phyloP scores from a whole-genome alignment of 2,329 filamentous ascomycete genomes.

The Triangularia verruculosa region DNA sequence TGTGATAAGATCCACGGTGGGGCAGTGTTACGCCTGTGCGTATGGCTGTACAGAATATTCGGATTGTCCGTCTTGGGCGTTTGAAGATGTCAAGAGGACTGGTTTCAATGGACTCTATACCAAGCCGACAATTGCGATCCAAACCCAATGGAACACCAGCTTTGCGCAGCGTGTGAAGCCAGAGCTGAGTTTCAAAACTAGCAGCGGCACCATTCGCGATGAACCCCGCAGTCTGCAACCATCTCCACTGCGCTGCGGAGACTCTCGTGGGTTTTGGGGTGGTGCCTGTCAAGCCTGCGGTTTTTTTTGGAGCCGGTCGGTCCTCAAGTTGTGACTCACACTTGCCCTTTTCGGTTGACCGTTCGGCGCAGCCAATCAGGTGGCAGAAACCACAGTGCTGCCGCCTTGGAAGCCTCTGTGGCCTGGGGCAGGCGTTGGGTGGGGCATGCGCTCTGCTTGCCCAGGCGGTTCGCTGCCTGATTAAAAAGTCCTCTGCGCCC shows the following conservation, averaged over 20 bases:
- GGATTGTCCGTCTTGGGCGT: not conserved
- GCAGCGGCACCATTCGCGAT: not conserved
- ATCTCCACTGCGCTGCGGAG: not conserved
- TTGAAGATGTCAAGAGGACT: not conserved
- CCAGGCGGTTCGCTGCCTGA: slow-evolving; percentile 42
- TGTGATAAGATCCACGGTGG: slow-evolving; percentile 12
- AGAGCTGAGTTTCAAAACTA: not conserved
- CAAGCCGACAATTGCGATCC: not conserved
- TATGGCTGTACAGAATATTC: slow-evolving; percentile 8
- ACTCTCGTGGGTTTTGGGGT: not conserved
- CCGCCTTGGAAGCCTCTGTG: slow-evolving; percentile 11
- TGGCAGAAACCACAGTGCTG: not conserved
- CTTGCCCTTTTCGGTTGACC: slow-evolving; percentile 26
- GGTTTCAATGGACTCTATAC: not conserved
- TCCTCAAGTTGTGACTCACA: slow-evolving; percentile 30
- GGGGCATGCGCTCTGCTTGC: not conserved
- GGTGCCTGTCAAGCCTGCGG: slow-evolving; percentile 8
- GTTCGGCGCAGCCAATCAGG: slow-evolving; percentile 19
- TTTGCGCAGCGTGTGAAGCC: not conserved
- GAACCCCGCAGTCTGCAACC: not conserved
- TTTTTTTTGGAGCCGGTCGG: slow-evolving; percentile 16
- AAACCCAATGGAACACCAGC: not conserved
- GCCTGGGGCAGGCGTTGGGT: slow-evolving; percentile 10
- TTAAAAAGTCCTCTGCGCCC: slow-evolving; percentile 42
- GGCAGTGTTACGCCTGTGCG: slow-evolving; percentile 17